These are phyloP conservation scores for Zasmidium cellare DNA, from an alignment of 2,329 filamentous ascomycete species.

Conservation along the genomic window DNA sequence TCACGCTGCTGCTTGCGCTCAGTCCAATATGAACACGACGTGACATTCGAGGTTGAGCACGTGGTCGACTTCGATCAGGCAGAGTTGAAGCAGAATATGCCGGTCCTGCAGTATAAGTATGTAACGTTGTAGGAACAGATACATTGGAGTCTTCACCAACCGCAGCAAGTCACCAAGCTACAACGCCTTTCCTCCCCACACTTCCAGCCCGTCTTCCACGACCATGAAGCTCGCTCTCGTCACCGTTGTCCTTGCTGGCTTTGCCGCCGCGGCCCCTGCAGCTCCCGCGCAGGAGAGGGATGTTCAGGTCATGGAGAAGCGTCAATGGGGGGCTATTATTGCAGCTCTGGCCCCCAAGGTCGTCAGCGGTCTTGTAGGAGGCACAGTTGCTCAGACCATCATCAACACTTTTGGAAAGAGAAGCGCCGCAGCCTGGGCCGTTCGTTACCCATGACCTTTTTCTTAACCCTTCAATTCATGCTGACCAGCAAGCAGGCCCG, in stretches of 20 bases:
- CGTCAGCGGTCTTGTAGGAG: neutral
- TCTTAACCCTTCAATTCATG: neutral
- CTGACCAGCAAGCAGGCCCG: neutral
- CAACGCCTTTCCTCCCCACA: neutral
- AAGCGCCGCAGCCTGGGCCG: neutral
- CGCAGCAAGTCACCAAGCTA: neutral
- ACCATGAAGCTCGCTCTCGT: neutral
- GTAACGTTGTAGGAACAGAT: neutral
- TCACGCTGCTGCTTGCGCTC: neutral
- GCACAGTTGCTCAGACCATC: neutral
- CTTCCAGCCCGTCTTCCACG: neutral
- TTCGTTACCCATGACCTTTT: neutral
- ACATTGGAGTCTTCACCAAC: neutral
- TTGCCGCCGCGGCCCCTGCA: neutral
- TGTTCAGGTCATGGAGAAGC: neutral
- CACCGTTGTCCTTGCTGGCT: neutral
- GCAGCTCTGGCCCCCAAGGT: neutral
- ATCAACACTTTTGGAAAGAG: neutral
- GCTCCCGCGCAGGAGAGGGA: neutral
- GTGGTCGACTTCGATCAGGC: neutral
- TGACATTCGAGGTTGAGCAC: neutral
- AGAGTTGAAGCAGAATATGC: neutral
- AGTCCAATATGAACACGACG: neutral
- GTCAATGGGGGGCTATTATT: neutral
- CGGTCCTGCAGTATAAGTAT: neutral